Evolutionary conservation across 2,329 filamentous ascomycete genomes (phyloP).

Genomic region (Neofusicoccum laricinum): DNA sequence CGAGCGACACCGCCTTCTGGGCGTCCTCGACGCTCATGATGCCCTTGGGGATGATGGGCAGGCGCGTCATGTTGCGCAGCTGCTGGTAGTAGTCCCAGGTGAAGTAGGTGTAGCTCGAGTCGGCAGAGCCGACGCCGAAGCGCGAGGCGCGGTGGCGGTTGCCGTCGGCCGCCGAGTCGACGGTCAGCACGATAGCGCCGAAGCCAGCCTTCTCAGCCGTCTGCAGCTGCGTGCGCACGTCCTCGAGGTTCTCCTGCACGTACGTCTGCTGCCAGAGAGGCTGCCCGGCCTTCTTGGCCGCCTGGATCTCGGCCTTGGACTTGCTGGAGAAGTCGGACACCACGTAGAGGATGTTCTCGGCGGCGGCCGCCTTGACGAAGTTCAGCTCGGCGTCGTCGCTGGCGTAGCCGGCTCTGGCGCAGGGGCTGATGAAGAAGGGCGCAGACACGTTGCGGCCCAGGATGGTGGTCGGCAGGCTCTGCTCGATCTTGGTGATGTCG

Average conservation of each 20-base stretch:
- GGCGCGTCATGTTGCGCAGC: slow-evolving; percentile 35
- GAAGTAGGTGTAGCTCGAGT: slow-evolving; percentile 28
- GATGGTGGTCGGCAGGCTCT: slow-evolving; percentile 47
- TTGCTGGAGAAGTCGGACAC: slow-evolving; percentile 33
- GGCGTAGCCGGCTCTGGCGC: slow-evolving; percentile 38
- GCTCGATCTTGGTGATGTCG: slow-evolving; percentile 46
- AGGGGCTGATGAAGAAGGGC: slow-evolving; percentile 55
- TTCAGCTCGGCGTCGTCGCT: slow-evolving; percentile 50
- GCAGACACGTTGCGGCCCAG: slow-evolving; percentile 53
- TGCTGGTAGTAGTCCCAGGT: slow-evolving; percentile 36
- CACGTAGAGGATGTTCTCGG: slow-evolving; percentile 53
- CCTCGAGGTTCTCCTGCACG: slow-evolving; percentile 31
- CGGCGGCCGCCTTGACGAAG: slow-evolving; percentile 49
- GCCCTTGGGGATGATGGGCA: slow-evolving; percentile 41
- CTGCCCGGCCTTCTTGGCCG: slow-evolving; percentile 24
- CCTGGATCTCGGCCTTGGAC: slow-evolving; percentile 29
- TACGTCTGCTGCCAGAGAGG: slow-evolving; percentile 44
- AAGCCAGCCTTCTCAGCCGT: slow-evolving; percentile 33
- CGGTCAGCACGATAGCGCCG: slow-evolving; percentile 41
- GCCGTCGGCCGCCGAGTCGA: slow-evolving; percentile 40
- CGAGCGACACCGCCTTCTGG: slow-evolving; percentile 33
- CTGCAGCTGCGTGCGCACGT: slow-evolving; percentile 30
- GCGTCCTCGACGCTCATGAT: slow-evolving; percentile 41
- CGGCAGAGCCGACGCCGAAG: slow-evolving; percentile 31
- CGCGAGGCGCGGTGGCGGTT: slow-evolving; percentile 36